phyloP scores from a whole-genome alignment of 192 early-diverging fungal genomes.

The Phlyctochytrium arcticum region DNA sequence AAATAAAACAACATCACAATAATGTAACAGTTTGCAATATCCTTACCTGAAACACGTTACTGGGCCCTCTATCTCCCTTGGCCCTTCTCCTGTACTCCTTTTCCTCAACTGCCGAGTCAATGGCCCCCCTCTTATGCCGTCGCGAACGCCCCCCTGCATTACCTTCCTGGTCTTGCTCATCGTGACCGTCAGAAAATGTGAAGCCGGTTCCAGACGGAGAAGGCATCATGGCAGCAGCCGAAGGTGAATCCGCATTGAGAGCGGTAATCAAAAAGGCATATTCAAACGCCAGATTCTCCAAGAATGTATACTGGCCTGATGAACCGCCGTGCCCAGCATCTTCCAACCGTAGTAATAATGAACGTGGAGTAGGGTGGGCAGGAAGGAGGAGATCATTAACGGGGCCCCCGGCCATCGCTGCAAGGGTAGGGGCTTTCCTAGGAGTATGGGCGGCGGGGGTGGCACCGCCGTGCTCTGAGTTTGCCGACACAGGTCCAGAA shows the following conservation, averaged over 20 bases:
- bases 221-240: background rate
- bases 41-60: conserved; percentile 20
- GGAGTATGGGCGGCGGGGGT: background rate
- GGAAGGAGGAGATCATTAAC: conserved; percentile 7
- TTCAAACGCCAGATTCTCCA: conserved; percentile 31
- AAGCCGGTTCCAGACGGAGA: background rate
- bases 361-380: background rate
- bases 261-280: conserved; percentile 32
- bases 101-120: too few relatives aligned
- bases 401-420: conserved; percentile 16
- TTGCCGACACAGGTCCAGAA: background rate
- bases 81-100: conserved; percentile 25
- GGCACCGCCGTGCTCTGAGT: background rate
- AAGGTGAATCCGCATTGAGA: background rate
- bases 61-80: conserved; percentile 31
- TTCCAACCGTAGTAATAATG: conserved; percentile 22
- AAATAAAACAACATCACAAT: too few relatives aligned
- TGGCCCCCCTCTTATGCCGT: too few relatives aligned
- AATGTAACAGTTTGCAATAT: background rate
- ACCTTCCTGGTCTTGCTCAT: background rate
- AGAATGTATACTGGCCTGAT: conserved; percentile 37
- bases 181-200: background rate
- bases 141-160: background rate
- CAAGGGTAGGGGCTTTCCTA: background rate
- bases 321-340: conserved; percentile 38